Evolutionary conservation across 257 asterid genomes (phyloP), one percentile per base, ranked within the genome.

Genomic region (Echium plantagineum): DNA sequence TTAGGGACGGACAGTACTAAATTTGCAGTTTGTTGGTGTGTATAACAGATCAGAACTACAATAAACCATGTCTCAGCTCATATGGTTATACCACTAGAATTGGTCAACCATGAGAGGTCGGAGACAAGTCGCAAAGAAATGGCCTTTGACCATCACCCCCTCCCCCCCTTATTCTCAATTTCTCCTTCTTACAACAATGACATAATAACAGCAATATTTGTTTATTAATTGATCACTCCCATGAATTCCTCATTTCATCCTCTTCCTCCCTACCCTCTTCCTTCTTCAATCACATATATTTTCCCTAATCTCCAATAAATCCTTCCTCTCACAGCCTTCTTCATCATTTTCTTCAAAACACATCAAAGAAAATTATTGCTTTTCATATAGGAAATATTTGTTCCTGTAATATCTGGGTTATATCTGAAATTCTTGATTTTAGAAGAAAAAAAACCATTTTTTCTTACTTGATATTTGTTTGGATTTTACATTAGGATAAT

Each of bases 401-500:
- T 28, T 28, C 7, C 12, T 35, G 0, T 35, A 35, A 35, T 35
- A 10, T 10, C 15, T 35, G 10, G 47, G 49, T 3, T 42, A 4
- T 1, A 10, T 42, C 5, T 3, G 17, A 42, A 42, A 42, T 42
- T 42, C 16, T 42, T 42, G 16, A 12, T 57, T 30, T 69, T 63
- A 46, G 32, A 28, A 28, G 26, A 24, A 28, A 60, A 49, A 15
- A 54, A 57, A 6, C 49, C 55, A 7, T 22, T 24, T 24, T 24
- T 24, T 24, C 26, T 24, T 24, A 24, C 26, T 24, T 24, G 24
- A 55, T 46, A 28, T 18, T 63, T 67, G 59, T 61, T 21, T 56
- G 20, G 31, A 58, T 71, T 58, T 32, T 15, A 48, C 28, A 13
- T 53, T 54, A 61, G 64, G 63, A 53, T 69, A 65, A 58, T 26